Base-by-base conservation (phyloP, 192 early-diverging fungal species). In the Chytriomyces sp. region DNA sequence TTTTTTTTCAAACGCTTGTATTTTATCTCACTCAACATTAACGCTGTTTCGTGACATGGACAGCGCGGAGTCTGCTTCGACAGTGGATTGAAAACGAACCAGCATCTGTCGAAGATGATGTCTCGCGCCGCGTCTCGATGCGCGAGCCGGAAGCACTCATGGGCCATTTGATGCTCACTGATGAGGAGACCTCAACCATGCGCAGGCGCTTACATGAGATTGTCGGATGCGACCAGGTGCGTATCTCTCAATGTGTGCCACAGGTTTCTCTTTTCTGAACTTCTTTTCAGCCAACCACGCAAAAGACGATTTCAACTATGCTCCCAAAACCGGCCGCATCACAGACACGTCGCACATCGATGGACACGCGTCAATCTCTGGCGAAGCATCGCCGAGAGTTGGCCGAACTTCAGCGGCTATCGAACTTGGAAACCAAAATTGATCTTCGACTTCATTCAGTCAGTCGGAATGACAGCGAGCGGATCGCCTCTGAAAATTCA, bases 61-160 rank as follows among this genome's bases (percentile, higher is more conserved):
- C 26, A 73, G 71, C 71, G 35, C 23, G 71, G 18, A 62, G 43
- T n/a, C 71, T 73, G 24, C 71, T 73, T n/a, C 61, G 60, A 47
- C 71, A 73, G 61, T 73, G 71, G 71, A 73, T 73, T 23, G 71
- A 73, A 28, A 62, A 60, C 61, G 59, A 60, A 16, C 71, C 71
- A n/a, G 61, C 45, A 5, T 43, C 69, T 20, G 24, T 35, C 20
- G 69, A 70, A 1, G 8, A 70, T 47, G 50, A 70, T 60, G 69
- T 70, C 13, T 73, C 71, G 18, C 5, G 28, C 8, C 23, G 71
- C 44, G 61, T 73, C 43, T 10, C 35, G 45, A 16, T 68, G 44
- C n/a, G 24, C 16, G 47, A 59, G 23, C n/a, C 47, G 10, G 66
- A 50, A 50, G 11, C 20, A n/a, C 18, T 50, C 10, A 4, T 50